Base-by-base conservation (phyloP, 768 basidiomycete genomes). In the Calocybe indica region DNA sequence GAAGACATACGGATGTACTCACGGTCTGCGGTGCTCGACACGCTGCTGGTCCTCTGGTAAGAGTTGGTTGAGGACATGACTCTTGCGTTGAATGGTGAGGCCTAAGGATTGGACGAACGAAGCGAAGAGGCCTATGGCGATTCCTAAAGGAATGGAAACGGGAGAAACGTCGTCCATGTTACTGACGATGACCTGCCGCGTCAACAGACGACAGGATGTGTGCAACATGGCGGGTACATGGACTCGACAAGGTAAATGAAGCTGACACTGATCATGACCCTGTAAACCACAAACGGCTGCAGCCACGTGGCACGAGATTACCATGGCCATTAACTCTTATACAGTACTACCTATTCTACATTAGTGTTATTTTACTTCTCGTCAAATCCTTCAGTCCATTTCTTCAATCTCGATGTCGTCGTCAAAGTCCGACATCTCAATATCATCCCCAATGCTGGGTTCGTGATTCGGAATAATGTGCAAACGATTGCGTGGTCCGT, bases 1-100 rank as follows among this genome's bases (percentile, higher is more conserved):
- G 10, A 34, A 47, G 29, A 49, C 33, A 34, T 43, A 46, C 38
- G n/a, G 43, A 40, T 34, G 15, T 31, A 78, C 78, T 69, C 62
- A 90, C 80, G 93, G 92, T 60, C 92, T 75, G 36, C 80, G 78
- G 61, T 88, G 80, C 57, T 93, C 91, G 22, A 79, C 75, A 48
- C 74, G 74, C 60, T 82, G 82, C 43, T 79, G 65, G 15, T 74
- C 60, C 45, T 80, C 74, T 3, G 91, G 89, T 8, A 85, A 72
- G 2, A 69, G 64, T 55, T 91, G 87, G 59, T 94, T 89, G 43
- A 84, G 68, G 42, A 95, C 78, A 74, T 97, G 93, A 55, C 88
- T 91, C 72, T 94, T 92, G 51, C 93, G 83, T 62, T 95, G 93
- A 47, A 97, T 83, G 22, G 93, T 94, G 37, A 97, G 76, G 13